Evolutionary conservation across 2,329 filamentous ascomycete species (phyloP).

Genomic region (Botrytis fabae): DNA sequence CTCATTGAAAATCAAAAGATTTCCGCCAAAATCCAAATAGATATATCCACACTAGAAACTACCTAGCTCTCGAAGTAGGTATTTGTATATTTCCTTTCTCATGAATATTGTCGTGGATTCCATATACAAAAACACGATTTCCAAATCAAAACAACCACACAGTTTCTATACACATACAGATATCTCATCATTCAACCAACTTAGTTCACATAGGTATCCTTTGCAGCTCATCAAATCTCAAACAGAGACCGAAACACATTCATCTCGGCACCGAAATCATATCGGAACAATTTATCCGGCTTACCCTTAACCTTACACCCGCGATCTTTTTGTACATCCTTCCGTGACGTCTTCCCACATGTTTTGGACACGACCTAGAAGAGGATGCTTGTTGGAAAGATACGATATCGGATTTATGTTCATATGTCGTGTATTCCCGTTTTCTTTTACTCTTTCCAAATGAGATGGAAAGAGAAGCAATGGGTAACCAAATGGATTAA

Average conservation of each 20-base stretch:
- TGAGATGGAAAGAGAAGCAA: background rate
- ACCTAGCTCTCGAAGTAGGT: background rate
- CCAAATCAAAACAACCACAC: background rate
- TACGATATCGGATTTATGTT: background rate
- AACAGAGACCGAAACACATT: background rate
- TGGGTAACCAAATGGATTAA: background rate
- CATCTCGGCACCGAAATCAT: background rate
- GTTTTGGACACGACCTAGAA: background rate
- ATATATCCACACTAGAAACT: background rate
- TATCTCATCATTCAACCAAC: background rate
- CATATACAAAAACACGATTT: background rate
- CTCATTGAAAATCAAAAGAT: background rate
- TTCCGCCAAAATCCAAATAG: background rate
- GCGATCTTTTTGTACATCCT: background rate
- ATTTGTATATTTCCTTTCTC: background rate
- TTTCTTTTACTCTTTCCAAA: background rate
- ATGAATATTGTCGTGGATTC: background rate
- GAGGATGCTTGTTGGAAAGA: background rate
- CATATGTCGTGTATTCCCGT: background rate
- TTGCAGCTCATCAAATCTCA: background rate
- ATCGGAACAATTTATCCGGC: conserved; percentile 1
- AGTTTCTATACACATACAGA: background rate
- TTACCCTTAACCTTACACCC: background rate
- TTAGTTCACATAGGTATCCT: background rate
- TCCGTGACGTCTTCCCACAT: conserved; percentile 13